Base-by-base conservation (phyloP, 1,139 yeast genomes). In the Sugiyamaella novakii region DNA sequence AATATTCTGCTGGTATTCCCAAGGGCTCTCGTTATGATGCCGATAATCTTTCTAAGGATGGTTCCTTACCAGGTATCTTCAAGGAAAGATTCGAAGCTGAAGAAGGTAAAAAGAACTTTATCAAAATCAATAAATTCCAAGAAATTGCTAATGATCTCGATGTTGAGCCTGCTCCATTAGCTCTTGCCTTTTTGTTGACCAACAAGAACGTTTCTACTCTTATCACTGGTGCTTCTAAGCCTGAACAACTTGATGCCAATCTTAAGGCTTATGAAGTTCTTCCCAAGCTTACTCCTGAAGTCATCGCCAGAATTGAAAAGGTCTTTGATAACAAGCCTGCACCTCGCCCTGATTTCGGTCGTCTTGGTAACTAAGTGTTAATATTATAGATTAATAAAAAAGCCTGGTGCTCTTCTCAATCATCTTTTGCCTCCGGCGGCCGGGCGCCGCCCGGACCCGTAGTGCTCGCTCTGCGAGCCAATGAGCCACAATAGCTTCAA, bases 181-280 rank as follows among this genome's bases (percentile, higher is more conserved):
- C 70, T 3, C 61, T 66, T 25, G 70, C 70, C 2, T 66, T 63
- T 57, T 42, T 62, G 37, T 54, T 66, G 47, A 62, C 60, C 52
- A 64, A 66, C 53, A 59, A 59, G 39, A 58, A 64, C 50, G 65
- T 64, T 5, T 57, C 65, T n/a, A 64, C 69, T 10, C 56, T 68
- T 33, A 66, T 69, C 43, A 58, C 61, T 24, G 72, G 73, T 27
- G 70, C 71, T 4, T 58, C 66, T 19, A 58, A 55, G 35, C 64
- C 64, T 3, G 64, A 64, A 42, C 72, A 69, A 54, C 49, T 69
- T 36, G 59, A 57, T 21, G 61, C 60, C 46, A 69, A 67, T 48
- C 53, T 68, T 49, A 54, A 62, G 50, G 68, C 71, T 5, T 59
- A 68, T 42, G 59, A 63, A 41, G 59, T 64, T 8, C 59, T 67